Base-by-base conservation (phyloP, 2,329 filamentous ascomycete genomes). In the Leptographium procerum region DNA sequence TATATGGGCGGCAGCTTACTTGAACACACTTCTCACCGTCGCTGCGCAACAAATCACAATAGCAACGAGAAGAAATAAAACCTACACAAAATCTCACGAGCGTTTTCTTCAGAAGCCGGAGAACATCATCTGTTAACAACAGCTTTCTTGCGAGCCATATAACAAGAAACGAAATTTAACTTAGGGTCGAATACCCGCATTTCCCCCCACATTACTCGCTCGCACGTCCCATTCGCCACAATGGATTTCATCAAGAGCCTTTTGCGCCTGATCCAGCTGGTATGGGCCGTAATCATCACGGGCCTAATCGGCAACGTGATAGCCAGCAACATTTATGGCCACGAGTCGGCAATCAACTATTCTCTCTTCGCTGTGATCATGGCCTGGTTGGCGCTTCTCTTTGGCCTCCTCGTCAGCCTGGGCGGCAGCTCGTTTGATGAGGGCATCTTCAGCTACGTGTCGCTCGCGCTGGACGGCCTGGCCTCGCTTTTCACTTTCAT, bases 401-500 rank as follows among this genome's bases (percentile, higher is more conserved):
- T 81, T 69, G 84, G 87, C 58, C 71, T 88, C 4, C 76, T 75
- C 8, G 75, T 79, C 3, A 70, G 77, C 29, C 72, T 87, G 47
- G 19, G 26, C 66, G 71, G 83, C 63, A 76, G 81, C 54, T 59
- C 62, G 52, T 56, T 68, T 55, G 51, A 59, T 22, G 62, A 34
- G 47, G 70, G 72, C 57, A 71, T 83, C 60, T 73, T 82, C 55
- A 78, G 80, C 31, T 67, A 84, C 19, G 69, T 81, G 55, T 71
- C 81, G 59, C 68, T 85, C 36, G 74, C 70, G 16, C 70, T 86
- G 54, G 86, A 89, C 70, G 73, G 67, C 14, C 65, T 83, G 34
- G 81, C 83, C 57, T 75, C 80, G 2, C 69, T 91, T 57, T 87
- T 91, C 75, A 85, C 82, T 64, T 83, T 91, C 66, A 84, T 88